Evolutionary conservation across 2,329 filamentous ascomycete genomes (phyloP).

Genomic region (Colletotrichum agaves): DNA sequence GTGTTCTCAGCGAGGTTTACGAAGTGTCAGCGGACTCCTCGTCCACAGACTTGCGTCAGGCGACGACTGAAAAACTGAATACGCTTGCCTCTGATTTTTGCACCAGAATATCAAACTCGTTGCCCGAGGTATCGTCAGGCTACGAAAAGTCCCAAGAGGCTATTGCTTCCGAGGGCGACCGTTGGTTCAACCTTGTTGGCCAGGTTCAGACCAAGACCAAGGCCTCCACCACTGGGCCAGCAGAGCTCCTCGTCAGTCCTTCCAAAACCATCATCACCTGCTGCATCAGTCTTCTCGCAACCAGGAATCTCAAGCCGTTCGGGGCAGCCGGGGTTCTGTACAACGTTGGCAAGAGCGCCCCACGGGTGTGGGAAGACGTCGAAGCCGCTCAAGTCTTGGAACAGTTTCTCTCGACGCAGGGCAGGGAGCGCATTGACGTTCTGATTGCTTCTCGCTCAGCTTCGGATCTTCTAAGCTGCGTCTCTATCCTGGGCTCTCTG

Average conservation of each 20-base stretch:
- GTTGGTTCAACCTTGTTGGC: conserved; percentile 72
- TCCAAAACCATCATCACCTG: conserved; percentile 37
- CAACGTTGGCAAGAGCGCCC: conserved; percentile 42
- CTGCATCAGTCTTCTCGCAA: conserved; percentile 56
- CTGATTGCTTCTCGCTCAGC: conserved; percentile 77
- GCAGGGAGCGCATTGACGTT: conserved; percentile 64
- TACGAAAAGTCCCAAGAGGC: conserved; percentile 77
- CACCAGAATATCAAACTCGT: conserved; percentile 75
- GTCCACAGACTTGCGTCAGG: conserved; percentile 54
- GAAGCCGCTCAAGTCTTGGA: conserved; percentile 50
- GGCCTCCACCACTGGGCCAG: conserved; percentile 18
- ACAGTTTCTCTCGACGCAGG: conserved; percentile 58
- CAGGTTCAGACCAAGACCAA: conserved; percentile 52
- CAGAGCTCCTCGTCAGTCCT: conserved; percentile 46
- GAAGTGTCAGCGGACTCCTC: conserved; percentile 54
- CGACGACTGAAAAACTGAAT: conserved; percentile 70
- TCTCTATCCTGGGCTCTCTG: conserved; percentile 65
- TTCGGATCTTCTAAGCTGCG: conserved; percentile 70
- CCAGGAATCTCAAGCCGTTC: conserved; percentile 67
- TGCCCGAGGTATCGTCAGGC: conserved; percentile 84
- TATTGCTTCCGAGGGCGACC: conserved; percentile 72
- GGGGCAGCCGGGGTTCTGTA: conserved; percentile 61
- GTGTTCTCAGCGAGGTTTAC: conserved; percentile 60
- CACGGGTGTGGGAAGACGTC: conserved; percentile 53
- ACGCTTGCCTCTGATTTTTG: conserved; percentile 70